A percentile compares a stretch with the other conserved stretches of the same genome.
Conservation (phyloP, 1,284 basidiomycete species). For the Pseudomicrostroma phylloplanum region DNA sequence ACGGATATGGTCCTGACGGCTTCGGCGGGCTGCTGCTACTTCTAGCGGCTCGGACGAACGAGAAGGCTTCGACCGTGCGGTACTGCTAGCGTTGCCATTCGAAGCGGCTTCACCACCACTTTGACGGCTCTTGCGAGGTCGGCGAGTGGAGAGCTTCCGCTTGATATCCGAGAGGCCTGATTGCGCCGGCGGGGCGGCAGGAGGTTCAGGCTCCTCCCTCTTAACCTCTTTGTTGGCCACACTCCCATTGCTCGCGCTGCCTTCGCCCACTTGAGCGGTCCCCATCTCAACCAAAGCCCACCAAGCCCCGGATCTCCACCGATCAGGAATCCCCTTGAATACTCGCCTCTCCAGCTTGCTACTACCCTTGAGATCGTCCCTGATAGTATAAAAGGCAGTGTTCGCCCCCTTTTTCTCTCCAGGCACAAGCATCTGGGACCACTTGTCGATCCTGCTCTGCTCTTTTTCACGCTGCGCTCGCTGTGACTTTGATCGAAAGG, state of each 20-base stretch:
- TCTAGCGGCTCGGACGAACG: no score
- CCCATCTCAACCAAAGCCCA: constrained; percentile 58
- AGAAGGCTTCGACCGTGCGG: no score
- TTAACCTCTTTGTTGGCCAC: background rate
- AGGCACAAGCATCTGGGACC: constrained; percentile 13
- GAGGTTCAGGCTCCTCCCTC: background rate
- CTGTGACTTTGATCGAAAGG: background rate
- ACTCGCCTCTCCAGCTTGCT: constrained; percentile 60
- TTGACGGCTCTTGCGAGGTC: no score
- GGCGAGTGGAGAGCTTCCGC: background rate
- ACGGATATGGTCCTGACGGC: background rate
- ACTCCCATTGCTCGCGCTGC: background rate
- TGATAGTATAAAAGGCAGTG: constrained; percentile 13
- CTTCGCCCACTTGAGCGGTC: background rate
- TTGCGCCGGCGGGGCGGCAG: background rate
- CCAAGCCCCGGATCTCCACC: constrained; percentile 91
- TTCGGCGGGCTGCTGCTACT: constrained; percentile 1
- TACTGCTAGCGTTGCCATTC: no score
- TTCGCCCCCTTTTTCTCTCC: constrained; percentile 20
- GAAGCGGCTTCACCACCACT: no score
- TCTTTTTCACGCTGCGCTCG: constrained; percentile 9
- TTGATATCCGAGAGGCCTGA: background rate
- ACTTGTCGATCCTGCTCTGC: constrained; percentile 13
- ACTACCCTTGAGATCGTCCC: constrained; percentile 6
- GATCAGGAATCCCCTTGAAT: constrained; percentile 93